Conservation (phyloP, 805 yeast species). For the Wickerhamiella occidentalis region DNA sequence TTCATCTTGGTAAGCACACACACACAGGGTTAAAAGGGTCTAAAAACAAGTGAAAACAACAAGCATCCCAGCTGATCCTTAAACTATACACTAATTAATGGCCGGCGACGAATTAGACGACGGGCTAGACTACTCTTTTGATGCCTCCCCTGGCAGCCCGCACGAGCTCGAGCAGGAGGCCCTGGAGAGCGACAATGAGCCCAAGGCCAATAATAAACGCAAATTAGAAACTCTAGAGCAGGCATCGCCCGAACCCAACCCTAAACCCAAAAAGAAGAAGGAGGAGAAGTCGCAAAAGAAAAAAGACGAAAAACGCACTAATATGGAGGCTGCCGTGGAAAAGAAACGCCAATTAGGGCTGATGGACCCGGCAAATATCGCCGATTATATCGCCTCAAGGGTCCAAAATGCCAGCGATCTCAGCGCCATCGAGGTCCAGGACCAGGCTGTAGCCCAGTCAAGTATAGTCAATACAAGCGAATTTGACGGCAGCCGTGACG, state of each 20-base stretch:
- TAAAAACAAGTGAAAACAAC: too few relatives aligned
- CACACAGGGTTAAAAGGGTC: too few relatives aligned
- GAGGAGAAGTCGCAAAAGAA: slow-evolving; percentile 16
- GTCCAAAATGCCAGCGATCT: slow-evolving; percentile 49
- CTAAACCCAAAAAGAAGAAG: slow-evolving; percentile 19
- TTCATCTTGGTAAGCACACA: too few relatives aligned
- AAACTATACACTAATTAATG: too few relatives aligned
- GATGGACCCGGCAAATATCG: slow-evolving; percentile 46
- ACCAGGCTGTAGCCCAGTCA: slow-evolving; percentile 44
- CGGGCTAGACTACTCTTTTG: slow-evolving; percentile 51
- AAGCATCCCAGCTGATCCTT: too few relatives aligned
- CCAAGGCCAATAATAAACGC: slow-evolving; percentile 20
- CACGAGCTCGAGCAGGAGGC: slow-evolving; percentile 5
- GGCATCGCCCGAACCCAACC: neutral
- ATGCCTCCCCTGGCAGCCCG: neutral
- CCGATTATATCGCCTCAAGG: slow-evolving; percentile 53
- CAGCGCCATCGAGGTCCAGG: slow-evolving; percentile 64
- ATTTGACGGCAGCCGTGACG: slow-evolving; percentile 39
- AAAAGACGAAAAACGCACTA: slow-evolving; percentile 14
- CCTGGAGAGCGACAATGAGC: slow-evolving; percentile 16
- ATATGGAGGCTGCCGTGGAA: slow-evolving; percentile 26
- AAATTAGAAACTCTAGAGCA: slow-evolving; percentile 14
- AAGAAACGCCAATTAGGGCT: slow-evolving; percentile 45
- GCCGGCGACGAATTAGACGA: slow-evolving; percentile 67
- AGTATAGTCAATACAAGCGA: slow-evolving; percentile 52